Evolutionary conservation across 768 basidiomycete genomes (phyloP).

Genomic region (Suillus clintonianus): DNA sequence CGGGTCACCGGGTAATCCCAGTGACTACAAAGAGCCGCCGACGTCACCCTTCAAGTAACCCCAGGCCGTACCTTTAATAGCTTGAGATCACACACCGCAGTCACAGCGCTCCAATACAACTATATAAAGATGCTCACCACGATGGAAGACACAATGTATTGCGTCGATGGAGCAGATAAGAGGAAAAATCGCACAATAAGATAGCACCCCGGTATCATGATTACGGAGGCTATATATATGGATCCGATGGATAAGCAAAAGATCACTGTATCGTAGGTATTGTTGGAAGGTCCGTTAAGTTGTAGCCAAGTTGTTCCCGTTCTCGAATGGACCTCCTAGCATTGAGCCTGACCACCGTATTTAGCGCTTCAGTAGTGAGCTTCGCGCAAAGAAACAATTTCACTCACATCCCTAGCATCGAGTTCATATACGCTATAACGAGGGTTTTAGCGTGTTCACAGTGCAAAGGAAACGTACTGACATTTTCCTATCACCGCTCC

Average conservation of each 20-base stretch:
- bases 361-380: background rate
- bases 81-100: background rate
- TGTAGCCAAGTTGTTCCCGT: background rate
- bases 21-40: no score
- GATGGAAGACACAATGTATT: background rate
- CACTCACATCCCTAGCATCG: conserved; percentile 24
- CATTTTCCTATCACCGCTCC: conserved; percentile 17
- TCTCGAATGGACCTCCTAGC: conserved; percentile 18
- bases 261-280: conserved; percentile 13
- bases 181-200: background rate
- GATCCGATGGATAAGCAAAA: background rate
- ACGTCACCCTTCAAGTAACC: no score
- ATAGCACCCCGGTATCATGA: background rate
- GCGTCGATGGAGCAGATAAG: background rate
- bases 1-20: no score
- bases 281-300: conserved; percentile 19
- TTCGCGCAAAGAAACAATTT: background rate
- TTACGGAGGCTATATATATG: background rate
- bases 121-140: background rate
- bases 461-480: conserved; percentile 2
- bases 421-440: conserved; percentile 22
- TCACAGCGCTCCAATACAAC: background rate
- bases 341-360: conserved; percentile 3
- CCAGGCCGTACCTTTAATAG: no score
- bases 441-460: background rate